Evolutionary conservation across 441 rosid species (phyloP).

Genomic region (Pelargonium myrrhifolium): DNA sequence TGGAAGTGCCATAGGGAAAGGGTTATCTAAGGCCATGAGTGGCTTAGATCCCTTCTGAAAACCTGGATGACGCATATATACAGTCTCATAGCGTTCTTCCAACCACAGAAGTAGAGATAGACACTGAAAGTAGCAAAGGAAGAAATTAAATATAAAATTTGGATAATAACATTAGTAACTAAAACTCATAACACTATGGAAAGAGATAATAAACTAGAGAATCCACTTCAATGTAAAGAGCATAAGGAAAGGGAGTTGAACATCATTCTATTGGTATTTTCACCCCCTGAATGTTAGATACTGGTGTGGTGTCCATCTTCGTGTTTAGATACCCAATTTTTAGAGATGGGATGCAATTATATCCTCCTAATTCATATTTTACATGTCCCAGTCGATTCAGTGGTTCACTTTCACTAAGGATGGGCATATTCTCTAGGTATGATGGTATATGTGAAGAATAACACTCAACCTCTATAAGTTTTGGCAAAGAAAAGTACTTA

Average conservation of each 20-base stretch:
- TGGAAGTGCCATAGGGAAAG: constrained; percentile 91
- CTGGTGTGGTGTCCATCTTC: background rate
- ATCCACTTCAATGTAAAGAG: background rate
- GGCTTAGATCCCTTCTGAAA: constrained; percentile 87
- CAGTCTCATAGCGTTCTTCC: constrained; percentile 79
- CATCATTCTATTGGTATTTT: background rate
- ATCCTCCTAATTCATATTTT: background rate
- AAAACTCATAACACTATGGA: background rate
- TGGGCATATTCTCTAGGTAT: constrained; percentile 1
- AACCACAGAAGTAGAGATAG: constrained; percentile 76
- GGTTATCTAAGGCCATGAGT: constrained; percentile 74
- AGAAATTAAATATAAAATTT: constrained; percentile 1
- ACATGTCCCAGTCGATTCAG: background rate
- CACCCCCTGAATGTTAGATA: background rate
- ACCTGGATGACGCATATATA: constrained; percentile 80
- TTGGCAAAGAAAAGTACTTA: background rate
- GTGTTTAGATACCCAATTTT: background rate
- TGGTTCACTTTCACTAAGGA: background rate
- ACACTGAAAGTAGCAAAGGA: constrained; percentile 44
- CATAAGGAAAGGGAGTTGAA: background rate
- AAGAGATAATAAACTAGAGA: background rate
- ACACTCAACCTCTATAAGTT: background rate
- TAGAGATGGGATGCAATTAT: background rate
- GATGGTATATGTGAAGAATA: background rate
- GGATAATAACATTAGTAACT: background rate